Evolutionary conservation across 2,329 filamentous ascomycete genomes (phyloP).

Genomic region (Arthrobotrys conoides): DNA sequence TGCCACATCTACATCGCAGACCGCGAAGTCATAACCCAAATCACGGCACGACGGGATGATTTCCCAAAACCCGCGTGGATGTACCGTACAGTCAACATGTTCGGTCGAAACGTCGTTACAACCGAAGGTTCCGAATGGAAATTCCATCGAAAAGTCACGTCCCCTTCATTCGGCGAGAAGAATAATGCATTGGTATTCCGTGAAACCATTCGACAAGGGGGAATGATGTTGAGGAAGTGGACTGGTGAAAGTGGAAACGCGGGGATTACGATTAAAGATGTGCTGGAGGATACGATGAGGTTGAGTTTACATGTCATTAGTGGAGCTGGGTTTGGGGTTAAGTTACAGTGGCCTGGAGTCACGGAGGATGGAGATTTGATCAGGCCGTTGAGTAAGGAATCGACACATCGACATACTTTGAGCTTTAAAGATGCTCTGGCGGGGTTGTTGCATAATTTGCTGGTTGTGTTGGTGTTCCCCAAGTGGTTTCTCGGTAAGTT

Average conservation of each 20-base stretch:
- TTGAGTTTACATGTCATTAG: slow-evolving; percentile 63
- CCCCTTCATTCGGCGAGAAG: slow-evolving; percentile 67
- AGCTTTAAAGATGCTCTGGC: slow-evolving; percentile 73
- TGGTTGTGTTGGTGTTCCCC: slow-evolving; percentile 76
- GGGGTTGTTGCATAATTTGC: slow-evolving; percentile 73
- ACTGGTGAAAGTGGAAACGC: slow-evolving; percentile 39
- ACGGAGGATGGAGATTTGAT: slow-evolving; percentile 72
- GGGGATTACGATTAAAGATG: slow-evolving; percentile 24
- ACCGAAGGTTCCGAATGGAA: slow-evolving; percentile 65
- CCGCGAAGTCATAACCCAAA: slow-evolving; percentile 64
- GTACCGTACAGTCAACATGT: slow-evolving; percentile 65
- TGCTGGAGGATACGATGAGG: slow-evolving; percentile 56
- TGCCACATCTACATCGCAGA: slow-evolving; percentile 64
- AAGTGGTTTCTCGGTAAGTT: slow-evolving; percentile 70
- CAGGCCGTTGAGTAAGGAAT: slow-evolving; percentile 24
- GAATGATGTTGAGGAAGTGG: slow-evolving; percentile 55
- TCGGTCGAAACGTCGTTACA: slow-evolving; percentile 65
- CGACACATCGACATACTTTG: slow-evolving; percentile 43
- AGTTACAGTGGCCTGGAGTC: slow-evolving; percentile 74
- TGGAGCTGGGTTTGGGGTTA: slow-evolving; percentile 65
- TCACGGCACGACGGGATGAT: slow-evolving; percentile 63
- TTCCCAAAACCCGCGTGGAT: slow-evolving; percentile 65
- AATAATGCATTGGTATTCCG: slow-evolving; percentile 68
- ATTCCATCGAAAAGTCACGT: slow-evolving; percentile 65
- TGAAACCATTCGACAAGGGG: slow-evolving; percentile 51